Evolutionary conservation across 2,329 filamentous ascomycete genomes (phyloP).

Genomic region (Cryphonectria naterciae): DNA sequence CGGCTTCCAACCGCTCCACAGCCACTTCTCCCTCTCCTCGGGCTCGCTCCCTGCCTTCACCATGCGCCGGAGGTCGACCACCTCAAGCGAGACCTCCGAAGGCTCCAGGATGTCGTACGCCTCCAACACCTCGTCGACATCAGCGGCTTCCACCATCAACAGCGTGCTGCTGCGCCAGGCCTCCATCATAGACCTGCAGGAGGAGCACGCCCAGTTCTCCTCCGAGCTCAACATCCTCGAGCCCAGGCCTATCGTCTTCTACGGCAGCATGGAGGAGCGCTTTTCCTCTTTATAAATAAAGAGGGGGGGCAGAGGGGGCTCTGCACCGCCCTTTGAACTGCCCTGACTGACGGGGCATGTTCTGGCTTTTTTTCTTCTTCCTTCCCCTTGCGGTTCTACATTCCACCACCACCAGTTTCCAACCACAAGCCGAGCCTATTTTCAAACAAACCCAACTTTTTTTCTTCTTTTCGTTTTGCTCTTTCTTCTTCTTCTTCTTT

Average conservation of each 20-base stretch:
- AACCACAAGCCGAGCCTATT: slow-evolving; percentile 15
- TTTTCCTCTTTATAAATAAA: slow-evolving; percentile 46
- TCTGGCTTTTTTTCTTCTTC: slow-evolving; percentile 11
- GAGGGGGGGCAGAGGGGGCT: neutral
- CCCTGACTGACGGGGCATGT: slow-evolving; percentile 11
- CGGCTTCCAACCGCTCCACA: slow-evolving; percentile 54
- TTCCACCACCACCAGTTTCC: neutral
- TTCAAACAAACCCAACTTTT: slow-evolving; percentile 14
- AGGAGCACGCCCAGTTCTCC: slow-evolving; percentile 58
- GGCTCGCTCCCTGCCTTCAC: slow-evolving; percentile 37
- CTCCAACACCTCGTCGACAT: slow-evolving; percentile 50
- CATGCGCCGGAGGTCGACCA: slow-evolving; percentile 55
- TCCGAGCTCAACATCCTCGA: slow-evolving; percentile 62
- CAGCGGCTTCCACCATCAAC: slow-evolving; percentile 58
- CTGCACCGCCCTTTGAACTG: neutral
- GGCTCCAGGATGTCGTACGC: slow-evolving; percentile 47
- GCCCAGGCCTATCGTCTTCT: slow-evolving; percentile 65
- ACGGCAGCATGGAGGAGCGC: slow-evolving; percentile 65
- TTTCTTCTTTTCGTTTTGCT: neutral
- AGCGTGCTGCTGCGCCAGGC: slow-evolving; percentile 62
- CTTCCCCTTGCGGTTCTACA: slow-evolving; percentile 1
- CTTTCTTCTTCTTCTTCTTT: neutral
- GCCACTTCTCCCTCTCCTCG: slow-evolving; percentile 50
- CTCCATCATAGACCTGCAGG: slow-evolving; percentile 60
- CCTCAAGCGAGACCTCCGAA: slow-evolving; percentile 45